Percentiles rank a stretch among this genome's conserved stretches.
phyloP scores from a whole-genome alignment of 1,284 basidiomycete species.

The Cutaneotrichosporon mucoides region DNA sequence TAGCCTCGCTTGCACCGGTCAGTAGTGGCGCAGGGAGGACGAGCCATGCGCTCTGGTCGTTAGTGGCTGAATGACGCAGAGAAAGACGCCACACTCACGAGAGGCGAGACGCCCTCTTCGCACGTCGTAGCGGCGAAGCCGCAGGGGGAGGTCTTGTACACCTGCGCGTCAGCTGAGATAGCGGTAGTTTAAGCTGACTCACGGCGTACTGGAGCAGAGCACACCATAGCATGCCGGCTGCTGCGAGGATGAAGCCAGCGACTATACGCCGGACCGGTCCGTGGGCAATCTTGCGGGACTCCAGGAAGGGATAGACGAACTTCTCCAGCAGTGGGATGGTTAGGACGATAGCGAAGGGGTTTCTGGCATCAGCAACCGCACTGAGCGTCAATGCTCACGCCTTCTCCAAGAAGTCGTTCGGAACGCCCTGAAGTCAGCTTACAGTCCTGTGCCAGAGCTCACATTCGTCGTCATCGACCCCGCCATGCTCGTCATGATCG shows the following conservation, averaged over 20 bases:
- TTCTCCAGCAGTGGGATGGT: constrained; percentile 49
- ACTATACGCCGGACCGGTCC: constrained; percentile 42
- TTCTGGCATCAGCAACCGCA: constrained; percentile 14
- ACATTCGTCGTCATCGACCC: constrained; percentile 48
- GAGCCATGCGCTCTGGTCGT: constrained; percentile 28
- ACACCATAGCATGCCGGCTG: constrained; percentile 41
- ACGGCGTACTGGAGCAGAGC: constrained; percentile 25
- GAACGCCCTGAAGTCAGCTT: constrained; percentile 35
- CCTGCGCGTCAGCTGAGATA: constrained; percentile 44
- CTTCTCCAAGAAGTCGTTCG: constrained; percentile 51
- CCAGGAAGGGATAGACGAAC: constrained; percentile 51
- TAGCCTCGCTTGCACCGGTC: constrained; percentile 23
- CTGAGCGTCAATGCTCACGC: constrained; percentile 17
- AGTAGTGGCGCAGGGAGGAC: constrained; percentile 25
- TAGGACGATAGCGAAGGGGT: constrained; percentile 42
- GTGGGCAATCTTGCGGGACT: constrained; percentile 26
- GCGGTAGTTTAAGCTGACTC: not conserved
- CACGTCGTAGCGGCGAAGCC: constrained; percentile 36
- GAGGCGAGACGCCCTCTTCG: constrained; percentile 15
- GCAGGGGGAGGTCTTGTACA: constrained; percentile 51
- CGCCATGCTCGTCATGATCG: constrained; percentile 44
- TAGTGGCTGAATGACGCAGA: not conserved
- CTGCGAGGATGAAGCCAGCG: constrained; percentile 16
- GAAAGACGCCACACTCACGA: too few species aligned
- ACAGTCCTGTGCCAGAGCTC: too few species aligned